Percentiles rank a stretch among this genome's conserved stretches.
phyloP scores from a whole-genome alignment of 306 rosid species.

The Cajanus cajan region DNA sequence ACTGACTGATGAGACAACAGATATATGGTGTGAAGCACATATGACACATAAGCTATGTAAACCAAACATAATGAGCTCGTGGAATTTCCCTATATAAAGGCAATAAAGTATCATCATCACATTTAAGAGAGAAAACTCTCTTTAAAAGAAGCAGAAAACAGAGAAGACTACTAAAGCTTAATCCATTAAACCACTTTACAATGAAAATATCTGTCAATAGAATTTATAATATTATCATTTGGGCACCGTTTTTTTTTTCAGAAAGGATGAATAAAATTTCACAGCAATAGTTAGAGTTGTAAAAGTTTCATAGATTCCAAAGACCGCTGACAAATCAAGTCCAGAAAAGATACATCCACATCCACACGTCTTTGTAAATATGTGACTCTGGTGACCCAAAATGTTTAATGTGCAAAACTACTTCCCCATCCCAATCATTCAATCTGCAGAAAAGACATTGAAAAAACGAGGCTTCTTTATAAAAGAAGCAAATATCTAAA shows the following conservation, averaged over 20 bases:
- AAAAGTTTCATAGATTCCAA: background rate
- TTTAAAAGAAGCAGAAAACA: conserved; percentile 21
- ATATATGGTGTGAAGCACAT: conserved; percentile 6
- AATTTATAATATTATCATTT: background rate
- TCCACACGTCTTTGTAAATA: background rate
- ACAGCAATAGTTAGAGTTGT: background rate
- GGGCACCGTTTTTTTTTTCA: background rate
- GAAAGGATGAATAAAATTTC: background rate
- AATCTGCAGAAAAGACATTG: background rate
- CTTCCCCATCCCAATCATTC: background rate
- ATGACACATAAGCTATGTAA: conserved; percentile 13
- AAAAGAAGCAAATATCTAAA: background rate
- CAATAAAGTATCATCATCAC: background rate
- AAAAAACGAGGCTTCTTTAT: conserved; percentile 4
- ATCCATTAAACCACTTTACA: conserved; percentile 15
- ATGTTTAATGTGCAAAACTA: conserved; percentile 4
- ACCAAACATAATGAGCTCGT: conserved; percentile 7
- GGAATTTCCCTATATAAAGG: conserved; percentile 15
- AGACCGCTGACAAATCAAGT: background rate
- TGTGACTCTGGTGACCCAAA: background rate
- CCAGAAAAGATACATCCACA: background rate
- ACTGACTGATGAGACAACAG: conserved; percentile 30
- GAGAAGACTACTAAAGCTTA: conserved; percentile 11
- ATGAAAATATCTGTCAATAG: background rate
- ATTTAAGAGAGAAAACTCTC: conserved; percentile 8